Evolutionary conservation across 2,329 filamentous ascomycete genomes (phyloP).

Genomic region (Scorias spongiosa): DNA sequence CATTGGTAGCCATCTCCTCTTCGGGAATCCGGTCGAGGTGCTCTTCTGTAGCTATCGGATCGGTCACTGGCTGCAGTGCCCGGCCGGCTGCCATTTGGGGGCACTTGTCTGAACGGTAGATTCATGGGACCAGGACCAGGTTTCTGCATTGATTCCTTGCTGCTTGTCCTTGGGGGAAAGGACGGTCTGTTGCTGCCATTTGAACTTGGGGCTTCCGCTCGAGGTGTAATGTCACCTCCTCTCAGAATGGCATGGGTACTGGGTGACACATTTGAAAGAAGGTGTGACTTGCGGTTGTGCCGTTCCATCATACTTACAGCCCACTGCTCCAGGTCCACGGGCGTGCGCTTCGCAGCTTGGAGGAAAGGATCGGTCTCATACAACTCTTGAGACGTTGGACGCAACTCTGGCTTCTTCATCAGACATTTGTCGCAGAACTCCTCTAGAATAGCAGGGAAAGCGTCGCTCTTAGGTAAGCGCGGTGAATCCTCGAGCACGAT

Average conservation of each 20-base stretch:
- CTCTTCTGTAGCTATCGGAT: conserved; percentile 12
- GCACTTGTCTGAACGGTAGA: conserved; percentile 31
- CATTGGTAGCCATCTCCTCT: conserved; percentile 3
- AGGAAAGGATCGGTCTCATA: conserved; percentile 90
- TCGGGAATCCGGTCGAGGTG: conserved; percentile 5
- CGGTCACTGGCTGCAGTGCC: conserved; percentile 15
- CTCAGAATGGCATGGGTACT: conserved; percentile 63
- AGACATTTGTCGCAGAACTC: conserved; percentile 96
- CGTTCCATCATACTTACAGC: conserved; percentile 85
- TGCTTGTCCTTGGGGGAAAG: conserved; percentile 29
- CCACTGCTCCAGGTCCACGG: conserved; percentile 87
- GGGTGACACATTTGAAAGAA: conserved; percentile 66
- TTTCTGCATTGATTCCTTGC: conserved; percentile 18
- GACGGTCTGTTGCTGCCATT: conserved; percentile 20
- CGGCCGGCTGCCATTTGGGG: conserved; percentile 10
- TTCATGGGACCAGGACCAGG: conserved; percentile 20
- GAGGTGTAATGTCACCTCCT: conserved; percentile 17
- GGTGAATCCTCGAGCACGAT: conserved; percentile 95
- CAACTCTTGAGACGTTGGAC: conserved; percentile 84
- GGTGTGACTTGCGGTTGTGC: conserved; percentile 88
- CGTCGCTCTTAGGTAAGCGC: conserved; percentile 87
- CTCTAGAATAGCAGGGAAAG: conserved; percentile 86
- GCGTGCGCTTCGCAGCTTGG: conserved; percentile 89
- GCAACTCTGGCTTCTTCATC: conserved; percentile 72
- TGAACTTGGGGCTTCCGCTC: conserved; percentile 4